Evolutionary conservation across 208 protist species (phyloP), one percentile per base, ranked within the genome.

Genomic region (Leishmania mexicana): DNA sequence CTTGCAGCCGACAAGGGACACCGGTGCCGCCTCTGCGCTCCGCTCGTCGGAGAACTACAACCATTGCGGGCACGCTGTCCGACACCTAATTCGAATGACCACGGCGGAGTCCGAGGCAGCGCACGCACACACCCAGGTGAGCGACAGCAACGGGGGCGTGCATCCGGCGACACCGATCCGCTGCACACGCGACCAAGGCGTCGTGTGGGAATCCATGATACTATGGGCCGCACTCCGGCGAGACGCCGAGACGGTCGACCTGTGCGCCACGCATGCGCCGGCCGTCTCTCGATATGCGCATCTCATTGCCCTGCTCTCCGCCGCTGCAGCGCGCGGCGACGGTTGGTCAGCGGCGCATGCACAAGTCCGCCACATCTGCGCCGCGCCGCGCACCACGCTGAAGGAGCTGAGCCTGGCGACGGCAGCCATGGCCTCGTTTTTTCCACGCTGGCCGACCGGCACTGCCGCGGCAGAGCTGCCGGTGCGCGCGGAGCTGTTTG

Each of bases 371-470:
- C 81, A 62, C 49, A n/a, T 88, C 21, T 81, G 81, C 62, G 24
- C 35, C 45, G 15, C 81, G 0, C 81, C 78, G 6, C 78, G 76
- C n/a, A 68, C 76, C 31, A 81, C 88, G 62, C 68, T 51, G 21
- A 86, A 88, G 81, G 85, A 89, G 73, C 80, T 91, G 73, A 84
- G 83, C 60, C 78, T 91, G 45, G 80, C 80, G 11, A 73, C 80
- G 2, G 83, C 88, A 17, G 65, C 76, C 8, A 51, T 87, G 49
- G 83, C 78, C 11, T 76, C 70, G 7, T 80, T 77, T 58, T 80
- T 54, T 42, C 60, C 72, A 21, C 8, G 57, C 1, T n/a, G 71
- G 75, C 49, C 49, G 13, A 31, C 42, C 21, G 51, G 38, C 10
- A 57, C 47, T 4, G 38, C 42, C 53, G 58, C 53, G 31, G 58